A percentile compares a stretch with the other conserved stretches of the same genome.
Evolutionary conservation across 2,329 filamentous ascomycete genomes (phyloP).

Genomic region (Beauveria medogensis): DNA sequence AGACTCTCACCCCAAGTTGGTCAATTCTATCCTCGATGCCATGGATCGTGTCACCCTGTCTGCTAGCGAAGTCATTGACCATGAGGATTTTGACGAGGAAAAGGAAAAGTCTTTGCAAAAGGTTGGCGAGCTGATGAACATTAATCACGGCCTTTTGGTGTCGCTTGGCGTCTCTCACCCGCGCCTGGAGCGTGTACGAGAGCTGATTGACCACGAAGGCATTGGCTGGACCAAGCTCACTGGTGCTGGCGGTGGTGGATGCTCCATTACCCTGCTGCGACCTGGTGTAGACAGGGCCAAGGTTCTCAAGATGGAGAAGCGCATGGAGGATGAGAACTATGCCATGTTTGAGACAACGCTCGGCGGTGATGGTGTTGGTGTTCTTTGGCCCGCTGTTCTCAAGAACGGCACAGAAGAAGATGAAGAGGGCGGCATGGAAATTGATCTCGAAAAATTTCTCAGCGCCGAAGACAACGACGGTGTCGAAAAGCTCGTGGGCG

Average conservation of each 20-base stretch:
- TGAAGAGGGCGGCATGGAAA: conserved; percentile 77
- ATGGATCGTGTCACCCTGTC: conserved; percentile 66
- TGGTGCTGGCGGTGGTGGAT: conserved; percentile 89
- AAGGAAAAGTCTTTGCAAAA: conserved; percentile 58
- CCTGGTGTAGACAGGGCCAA: conserved; percentile 51
- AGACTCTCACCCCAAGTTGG: conserved; percentile 64
- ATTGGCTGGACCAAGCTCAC: conserved; percentile 98
- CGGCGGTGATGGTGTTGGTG: conserved; percentile 87
- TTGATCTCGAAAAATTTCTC: conserved; percentile 77
- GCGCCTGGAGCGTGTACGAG: conserved; percentile 80
- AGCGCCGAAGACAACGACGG: conserved; percentile 76
- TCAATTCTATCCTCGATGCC: conserved; percentile 72
- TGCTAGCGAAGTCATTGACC: conserved; percentile 45
- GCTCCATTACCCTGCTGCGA: conserved; percentile 83
- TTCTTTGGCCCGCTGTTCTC: conserved; percentile 86
- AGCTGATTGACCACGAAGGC: conserved; percentile 79
- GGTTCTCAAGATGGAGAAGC: conserved; percentile 54
- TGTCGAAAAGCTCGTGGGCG: conserved; percentile 80
- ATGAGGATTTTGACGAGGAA: conserved; percentile 59
- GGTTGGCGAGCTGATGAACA: conserved; percentile 79
- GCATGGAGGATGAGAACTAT: conserved; percentile 65
- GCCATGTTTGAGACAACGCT: conserved; percentile 81
- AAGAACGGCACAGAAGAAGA: conserved; percentile 77
- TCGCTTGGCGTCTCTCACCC: conserved; percentile 92
- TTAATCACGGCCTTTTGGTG: conserved; percentile 91